These are phyloP conservation scores for Pseudocercospora musae DNA, from an alignment of 2,329 filamentous ascomycete genomes.

Conservation along the genomic window DNA sequence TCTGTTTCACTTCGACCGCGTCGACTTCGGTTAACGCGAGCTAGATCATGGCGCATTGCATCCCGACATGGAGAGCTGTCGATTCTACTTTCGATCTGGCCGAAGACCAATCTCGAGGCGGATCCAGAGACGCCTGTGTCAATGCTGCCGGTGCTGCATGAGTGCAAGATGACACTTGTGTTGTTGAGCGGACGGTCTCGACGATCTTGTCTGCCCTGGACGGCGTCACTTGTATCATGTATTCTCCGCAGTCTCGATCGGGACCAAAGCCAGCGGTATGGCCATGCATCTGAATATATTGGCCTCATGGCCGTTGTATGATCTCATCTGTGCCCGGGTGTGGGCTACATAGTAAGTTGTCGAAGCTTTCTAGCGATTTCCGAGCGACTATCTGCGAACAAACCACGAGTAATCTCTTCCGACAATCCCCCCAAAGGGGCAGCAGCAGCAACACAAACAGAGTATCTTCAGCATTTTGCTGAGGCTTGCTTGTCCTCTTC, in stretches of 20 bases:
- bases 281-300: background rate
- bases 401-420: background rate
- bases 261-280: background rate
- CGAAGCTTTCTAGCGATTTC: background rate
- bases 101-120: background rate
- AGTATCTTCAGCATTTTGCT: background rate
- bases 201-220: slow-evolving; percentile 9
- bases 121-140: slow-evolving; percentile 2
- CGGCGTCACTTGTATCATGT: background rate
- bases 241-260: background rate
- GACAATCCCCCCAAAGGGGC: background rate
- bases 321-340: background rate
- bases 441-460: background rate
- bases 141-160: background rate
- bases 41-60: background rate
- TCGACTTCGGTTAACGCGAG: background rate
- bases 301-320: background rate
- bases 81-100: background rate
- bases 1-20: background rate
- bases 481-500: background rate
- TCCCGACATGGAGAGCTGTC: background rate
- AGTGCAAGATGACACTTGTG: slow-evolving; percentile 5
- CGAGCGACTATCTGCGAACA: background rate
- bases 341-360: background rate
- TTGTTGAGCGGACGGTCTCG: slow-evolving; percentile 4